Percentiles rank a stretch among this genome's conserved stretches.
Evolutionary conservation across 345 rosid genomes (phyloP).

Genomic region (Boechera divaricarpa): DNA sequence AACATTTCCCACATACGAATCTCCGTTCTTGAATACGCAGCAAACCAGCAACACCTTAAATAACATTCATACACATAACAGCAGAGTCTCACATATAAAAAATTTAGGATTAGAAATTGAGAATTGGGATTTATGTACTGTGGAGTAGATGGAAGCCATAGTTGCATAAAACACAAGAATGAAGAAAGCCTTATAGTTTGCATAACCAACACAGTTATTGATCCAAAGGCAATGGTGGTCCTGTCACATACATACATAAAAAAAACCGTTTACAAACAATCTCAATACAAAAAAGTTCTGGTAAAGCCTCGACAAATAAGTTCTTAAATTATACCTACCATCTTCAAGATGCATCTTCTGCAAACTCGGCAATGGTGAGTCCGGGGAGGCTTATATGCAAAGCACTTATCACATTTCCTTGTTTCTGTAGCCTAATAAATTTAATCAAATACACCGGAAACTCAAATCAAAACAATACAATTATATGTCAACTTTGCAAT

Average conservation of each 20-base stretch:
- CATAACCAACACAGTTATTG: slow-evolving; percentile 89
- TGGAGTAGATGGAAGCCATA: slow-evolving; percentile 67
- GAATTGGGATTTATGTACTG: slow-evolving; percentile 47
- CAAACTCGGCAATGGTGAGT: slow-evolving; percentile 95
- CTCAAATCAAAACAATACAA: slow-evolving; percentile 20
- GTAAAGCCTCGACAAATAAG: slow-evolving; percentile 10
- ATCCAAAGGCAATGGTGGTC: slow-evolving; percentile 97
- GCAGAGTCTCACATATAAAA: slow-evolving; percentile 6
- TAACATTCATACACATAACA: slow-evolving; percentile 17
- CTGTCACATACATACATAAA: slow-evolving; percentile 44
- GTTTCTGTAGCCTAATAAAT: slow-evolving; percentile 54
- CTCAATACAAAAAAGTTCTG: slow-evolving; percentile 12
- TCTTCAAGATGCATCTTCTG: slow-evolving; percentile 85
- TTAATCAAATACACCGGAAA: background rate
- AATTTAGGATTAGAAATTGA: background rate
- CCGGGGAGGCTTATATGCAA: slow-evolving; percentile 76
- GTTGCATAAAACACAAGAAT: slow-evolving; percentile 67
- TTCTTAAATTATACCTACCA: slow-evolving; percentile 59
- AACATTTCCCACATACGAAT: slow-evolving; percentile 48
- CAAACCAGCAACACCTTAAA: slow-evolving; percentile 56
- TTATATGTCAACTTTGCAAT: background rate
- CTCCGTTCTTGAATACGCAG: slow-evolving; percentile 53
- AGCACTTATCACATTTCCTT: slow-evolving; percentile 81
- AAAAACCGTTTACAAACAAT: slow-evolving; percentile 8
- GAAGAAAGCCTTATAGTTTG: slow-evolving; percentile 90